Percentiles rank a stretch among this genome's conserved stretches.
Evolutionary conservation across 2,329 filamentous ascomycete genomes (phyloP).

Genomic region (Fusarium sp.): DNA sequence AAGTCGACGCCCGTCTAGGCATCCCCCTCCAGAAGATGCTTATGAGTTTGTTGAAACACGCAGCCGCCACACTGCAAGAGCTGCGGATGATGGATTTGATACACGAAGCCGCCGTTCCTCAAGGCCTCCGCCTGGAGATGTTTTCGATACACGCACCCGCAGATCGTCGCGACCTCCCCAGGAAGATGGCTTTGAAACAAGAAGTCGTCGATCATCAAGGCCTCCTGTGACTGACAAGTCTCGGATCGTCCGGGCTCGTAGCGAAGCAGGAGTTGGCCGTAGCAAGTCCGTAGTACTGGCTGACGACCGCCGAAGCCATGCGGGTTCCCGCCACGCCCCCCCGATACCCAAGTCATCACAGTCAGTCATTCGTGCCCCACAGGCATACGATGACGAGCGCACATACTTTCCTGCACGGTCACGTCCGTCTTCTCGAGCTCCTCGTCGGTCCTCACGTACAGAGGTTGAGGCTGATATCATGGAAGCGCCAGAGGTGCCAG

Average conservation of each 20-base stretch:
- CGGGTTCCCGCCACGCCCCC: conserved; percentile 50
- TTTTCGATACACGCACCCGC: conserved; percentile 58
- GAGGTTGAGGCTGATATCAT: conserved; percentile 48
- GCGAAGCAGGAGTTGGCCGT: conserved; percentile 50
- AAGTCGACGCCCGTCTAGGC: conserved; percentile 57
- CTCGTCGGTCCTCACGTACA: conserved; percentile 44
- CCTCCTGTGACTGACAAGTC: conserved; percentile 48
- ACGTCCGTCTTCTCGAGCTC: conserved; percentile 45
- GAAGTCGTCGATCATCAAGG: conserved; percentile 58
- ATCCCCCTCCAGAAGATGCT: conserved; percentile 44
- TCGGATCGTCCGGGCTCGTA: conserved; percentile 56
- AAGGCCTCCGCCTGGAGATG: conserved; percentile 36
- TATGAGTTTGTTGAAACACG: conserved; percentile 42
- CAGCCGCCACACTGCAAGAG: conserved; percentile 38
- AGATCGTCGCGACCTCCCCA: conserved; percentile 54
- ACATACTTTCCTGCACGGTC: conserved; percentile 60
- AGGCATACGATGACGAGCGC: conserved; percentile 53
- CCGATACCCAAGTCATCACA: conserved; percentile 47
- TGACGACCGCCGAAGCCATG: conserved; percentile 60
- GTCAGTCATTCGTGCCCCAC: conserved; percentile 44
- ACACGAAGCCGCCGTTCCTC: conserved; percentile 39
- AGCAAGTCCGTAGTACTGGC: conserved; percentile 51
- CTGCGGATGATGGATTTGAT: conserved; percentile 31
- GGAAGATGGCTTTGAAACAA: conserved; percentile 52
- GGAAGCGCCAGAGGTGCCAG: conserved; percentile 45